Evolutionary conservation across 768 basidiomycete genomes (phyloP).

Genomic region (Imleria badia): DNA sequence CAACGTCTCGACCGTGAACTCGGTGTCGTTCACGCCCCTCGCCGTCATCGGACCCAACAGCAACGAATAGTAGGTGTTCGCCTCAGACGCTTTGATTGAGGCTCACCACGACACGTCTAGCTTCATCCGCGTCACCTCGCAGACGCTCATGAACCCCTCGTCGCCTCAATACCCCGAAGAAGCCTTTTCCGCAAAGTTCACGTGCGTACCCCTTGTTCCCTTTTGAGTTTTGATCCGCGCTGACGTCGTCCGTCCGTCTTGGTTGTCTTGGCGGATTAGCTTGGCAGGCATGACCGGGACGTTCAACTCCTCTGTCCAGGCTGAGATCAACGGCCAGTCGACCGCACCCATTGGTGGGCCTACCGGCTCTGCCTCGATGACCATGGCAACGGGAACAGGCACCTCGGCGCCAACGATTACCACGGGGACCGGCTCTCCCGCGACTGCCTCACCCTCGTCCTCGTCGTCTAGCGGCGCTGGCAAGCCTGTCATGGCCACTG

Average conservation of each 20-base stretch:
- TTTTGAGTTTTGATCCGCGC: not conserved
- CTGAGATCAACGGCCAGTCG: conserved; percentile 61
- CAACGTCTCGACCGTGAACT: conserved; percentile 50
- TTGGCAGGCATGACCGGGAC: conserved; percentile 68
- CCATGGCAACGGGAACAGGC: not conserved
- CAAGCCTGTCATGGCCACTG: conserved; percentile 24
- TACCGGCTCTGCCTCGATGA: not conserved
- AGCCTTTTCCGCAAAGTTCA: conserved; percentile 79
- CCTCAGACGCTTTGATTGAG: not conserved
- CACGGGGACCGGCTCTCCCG: not conserved
- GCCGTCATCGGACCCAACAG: conserved; percentile 54
- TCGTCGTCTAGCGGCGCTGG: conserved; percentile 17
- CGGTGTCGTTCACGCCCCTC: conserved; percentile 52
- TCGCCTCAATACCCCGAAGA: conserved; percentile 56
- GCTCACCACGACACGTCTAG: conserved; percentile 32
- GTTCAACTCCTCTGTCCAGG: conserved; percentile 56
- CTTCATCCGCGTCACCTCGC: conserved; percentile 78
- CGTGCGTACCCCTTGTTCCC: conserved; percentile 43
- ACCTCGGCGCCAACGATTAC: no score
- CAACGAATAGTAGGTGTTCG: conserved; percentile 49
- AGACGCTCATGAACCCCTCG: conserved; percentile 47
- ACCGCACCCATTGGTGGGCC: conserved; percentile 52
- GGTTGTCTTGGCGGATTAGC: conserved; percentile 33
- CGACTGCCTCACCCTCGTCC: not conserved
- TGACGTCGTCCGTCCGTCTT: not conserved